phyloP scores from a whole-genome alignment of 257 asterid genomes.

The Leonotis leonurus region DNA sequence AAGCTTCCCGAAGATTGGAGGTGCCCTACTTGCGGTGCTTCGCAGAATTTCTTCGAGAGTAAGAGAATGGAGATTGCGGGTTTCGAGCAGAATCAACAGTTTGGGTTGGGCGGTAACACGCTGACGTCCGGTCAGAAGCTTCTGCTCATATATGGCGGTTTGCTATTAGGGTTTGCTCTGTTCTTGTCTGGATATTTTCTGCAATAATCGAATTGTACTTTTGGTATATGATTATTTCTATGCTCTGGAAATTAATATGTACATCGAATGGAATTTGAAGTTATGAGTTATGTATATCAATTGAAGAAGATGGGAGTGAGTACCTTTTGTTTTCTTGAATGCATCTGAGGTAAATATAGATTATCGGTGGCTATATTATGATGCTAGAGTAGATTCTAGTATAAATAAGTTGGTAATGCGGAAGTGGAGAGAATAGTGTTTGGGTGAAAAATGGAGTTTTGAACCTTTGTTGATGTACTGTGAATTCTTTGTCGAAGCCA shows the following conservation, averaged over 20 bases:
- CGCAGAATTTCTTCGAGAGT: slow-evolving; percentile 76
- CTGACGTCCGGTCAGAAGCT: slow-evolving; percentile 91
- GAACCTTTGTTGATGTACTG: no score
- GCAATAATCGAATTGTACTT: slow-evolving; percentile 31
- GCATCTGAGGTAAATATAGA: neutral
- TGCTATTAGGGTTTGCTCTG: slow-evolving; percentile 55
- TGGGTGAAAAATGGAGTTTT: no score
- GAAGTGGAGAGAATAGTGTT: no score
- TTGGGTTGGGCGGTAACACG: slow-evolving; percentile 86
- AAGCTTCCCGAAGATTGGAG: slow-evolving; percentile 87
- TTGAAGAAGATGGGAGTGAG: slow-evolving; percentile 3
- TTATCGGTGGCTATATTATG: no score
- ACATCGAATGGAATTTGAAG: neutral
- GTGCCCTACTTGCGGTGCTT: slow-evolving; percentile 91
- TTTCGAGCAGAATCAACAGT: slow-evolving; percentile 92
- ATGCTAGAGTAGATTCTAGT: no score
- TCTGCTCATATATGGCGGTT: slow-evolving; percentile 74
- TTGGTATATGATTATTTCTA: slow-evolving; percentile 1
- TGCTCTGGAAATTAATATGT: neutral
- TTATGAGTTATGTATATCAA: slow-evolving; percentile 11
- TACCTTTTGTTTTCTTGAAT: neutral
- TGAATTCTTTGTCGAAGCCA: no score
- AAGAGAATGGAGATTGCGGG: slow-evolving; percentile 94
- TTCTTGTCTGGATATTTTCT: slow-evolving; percentile 91
- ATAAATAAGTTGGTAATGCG: no score